Evolutionary conservation across 345 rosid genomes (phyloP).

Genomic region (Triadica sebifera): DNA sequence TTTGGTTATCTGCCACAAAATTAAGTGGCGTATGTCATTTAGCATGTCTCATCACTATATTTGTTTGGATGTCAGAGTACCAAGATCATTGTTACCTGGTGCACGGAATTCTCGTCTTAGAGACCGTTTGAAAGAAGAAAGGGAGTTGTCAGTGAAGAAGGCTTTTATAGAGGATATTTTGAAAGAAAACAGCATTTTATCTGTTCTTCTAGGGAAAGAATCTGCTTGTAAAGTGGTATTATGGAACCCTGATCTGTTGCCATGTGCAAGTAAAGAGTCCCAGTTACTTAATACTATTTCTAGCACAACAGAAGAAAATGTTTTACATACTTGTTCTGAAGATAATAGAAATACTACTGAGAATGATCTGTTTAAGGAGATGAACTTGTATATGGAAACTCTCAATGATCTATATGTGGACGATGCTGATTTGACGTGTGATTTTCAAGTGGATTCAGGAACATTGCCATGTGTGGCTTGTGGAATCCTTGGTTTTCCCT

Average conservation of each 20-base stretch:
- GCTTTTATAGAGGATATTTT: constrained; percentile 88
- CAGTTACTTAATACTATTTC: constrained; percentile 33
- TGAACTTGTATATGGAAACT: constrained; percentile 82
- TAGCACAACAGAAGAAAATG: constrained; percentile 35
- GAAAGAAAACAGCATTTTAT: constrained; percentile 58
- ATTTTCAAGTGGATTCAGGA: constrained; percentile 92
- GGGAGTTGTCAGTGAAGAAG: constrained; percentile 83
- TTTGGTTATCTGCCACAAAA: background rate
- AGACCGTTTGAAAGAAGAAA: constrained; percentile 87
- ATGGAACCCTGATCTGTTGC: constrained; percentile 87
- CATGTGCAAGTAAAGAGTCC: constrained; percentile 51
- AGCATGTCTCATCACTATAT: constrained; percentile 20
- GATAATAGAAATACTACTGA: constrained; percentile 27
- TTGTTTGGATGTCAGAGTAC: constrained; percentile 62
- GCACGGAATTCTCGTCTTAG: constrained; percentile 93
- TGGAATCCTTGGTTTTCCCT: constrained; percentile 98
- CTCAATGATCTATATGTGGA: constrained; percentile 63
- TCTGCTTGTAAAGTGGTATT: constrained; percentile 46
- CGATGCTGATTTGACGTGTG: constrained; percentile 67
- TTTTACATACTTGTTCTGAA: constrained; percentile 34
- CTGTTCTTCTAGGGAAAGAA: constrained; percentile 53
- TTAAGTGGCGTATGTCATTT: constrained; percentile 3
- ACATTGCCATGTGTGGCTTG: constrained; percentile 88
- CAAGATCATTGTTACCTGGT: constrained; percentile 89
- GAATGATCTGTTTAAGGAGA: constrained; percentile 61